Base-by-base conservation (phyloP, 106 monocot genomes). In the Dendrobium chrysotoxum region DNA sequence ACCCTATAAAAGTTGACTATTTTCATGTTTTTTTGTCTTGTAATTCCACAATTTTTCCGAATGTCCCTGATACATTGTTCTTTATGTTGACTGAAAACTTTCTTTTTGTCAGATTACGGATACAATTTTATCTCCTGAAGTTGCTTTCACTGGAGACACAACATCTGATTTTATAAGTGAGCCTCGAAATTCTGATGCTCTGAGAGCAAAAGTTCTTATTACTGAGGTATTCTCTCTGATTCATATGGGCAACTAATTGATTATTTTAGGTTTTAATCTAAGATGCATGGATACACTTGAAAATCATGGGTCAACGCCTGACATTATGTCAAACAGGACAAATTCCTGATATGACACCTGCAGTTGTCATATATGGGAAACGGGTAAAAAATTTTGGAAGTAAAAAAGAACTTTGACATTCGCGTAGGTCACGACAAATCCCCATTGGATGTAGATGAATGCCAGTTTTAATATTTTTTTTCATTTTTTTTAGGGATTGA, bases 111-210 rank as follows among this genome's bases (percentile, higher is more conserved):
- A 99, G 98, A 99, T 99, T 82, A 95, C 98, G 82, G 93, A 99
- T 78, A 88, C 88, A 15, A 86, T 99, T 75, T 91, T 99, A 85
- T 87, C 84, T 83, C 98, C 98, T 38, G 98, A 99, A 82, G 88
- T 99, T 80, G 98, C 98, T 9, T 95, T 95, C 73, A 95, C 98
- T 41, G 98, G 98, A 77, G 98, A 98, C 42, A 99, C 98, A 58
- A 95, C 71, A 40, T 92, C 95, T 75, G 98, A 99, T 88, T 99
- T 99, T 75, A 95, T 99, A 78, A 79, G 88, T 76, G 93, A 99
- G 31, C 98, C 93, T 79, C 86, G 86, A 71, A 99, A 91, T 99
- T 91, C 95, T 42, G 98, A 95, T 93, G 98, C 98, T 5, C 77
- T 99, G 78, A 89, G 98, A 95, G 95, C 98, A 68, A 99, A 99